Percentiles rank a stretch among this genome's conserved stretches.
Evolutionary conservation across 2,329 filamentous ascomycete genomes (phyloP).

Genomic region (Talaromyces amestolkiae): DNA sequence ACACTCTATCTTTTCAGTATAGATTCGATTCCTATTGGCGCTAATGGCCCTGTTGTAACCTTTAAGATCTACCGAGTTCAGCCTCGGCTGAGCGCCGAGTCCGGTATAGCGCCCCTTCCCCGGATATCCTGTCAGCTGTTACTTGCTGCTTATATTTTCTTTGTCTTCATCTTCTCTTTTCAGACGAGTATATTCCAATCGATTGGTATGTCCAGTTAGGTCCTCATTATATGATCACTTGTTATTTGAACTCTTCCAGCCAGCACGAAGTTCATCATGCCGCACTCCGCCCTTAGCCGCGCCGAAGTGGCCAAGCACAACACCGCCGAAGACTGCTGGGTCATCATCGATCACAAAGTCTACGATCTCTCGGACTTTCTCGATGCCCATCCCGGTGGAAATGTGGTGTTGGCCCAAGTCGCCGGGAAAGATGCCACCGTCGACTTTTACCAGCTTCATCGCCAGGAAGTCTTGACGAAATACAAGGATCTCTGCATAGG

Average conservation of each 20-base stretch:
- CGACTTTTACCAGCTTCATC: slow-evolving; percentile 88
- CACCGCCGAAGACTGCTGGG: slow-evolving; percentile 72
- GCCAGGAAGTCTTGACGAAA: slow-evolving; percentile 82
- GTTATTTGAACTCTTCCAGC: background rate
- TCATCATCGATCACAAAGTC: slow-evolving; percentile 81
- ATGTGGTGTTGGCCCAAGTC: slow-evolving; percentile 74
- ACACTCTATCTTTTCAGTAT: too few relatives aligned
- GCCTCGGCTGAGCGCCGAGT: slow-evolving; percentile 12
- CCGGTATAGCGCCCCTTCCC: background rate
- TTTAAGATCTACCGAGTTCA: background rate
- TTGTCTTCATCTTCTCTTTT: background rate
- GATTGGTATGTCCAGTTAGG: background rate
- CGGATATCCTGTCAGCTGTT: background rate
- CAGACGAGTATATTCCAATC: background rate
- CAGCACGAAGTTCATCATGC: slow-evolving; percentile 8
- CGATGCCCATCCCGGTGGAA: slow-evolving; percentile 80
- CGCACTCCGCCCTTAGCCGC: slow-evolving; percentile 40
- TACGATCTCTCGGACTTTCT: slow-evolving; percentile 85
- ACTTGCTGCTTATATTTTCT: background rate
- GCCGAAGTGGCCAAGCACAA: slow-evolving; percentile 71
- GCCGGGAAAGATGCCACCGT: slow-evolving; percentile 77
- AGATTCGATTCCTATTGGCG: too few relatives aligned
- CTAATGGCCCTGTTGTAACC: too few relatives aligned
- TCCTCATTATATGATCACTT: background rate
- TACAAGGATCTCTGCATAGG: slow-evolving; percentile 74